A percentile compares a stretch with the other conserved stretches of the same genome.
Evolutionary conservation across 768 basidiomycete genomes (phyloP).

Genomic region (Xerocomus brunneocitrinus): DNA sequence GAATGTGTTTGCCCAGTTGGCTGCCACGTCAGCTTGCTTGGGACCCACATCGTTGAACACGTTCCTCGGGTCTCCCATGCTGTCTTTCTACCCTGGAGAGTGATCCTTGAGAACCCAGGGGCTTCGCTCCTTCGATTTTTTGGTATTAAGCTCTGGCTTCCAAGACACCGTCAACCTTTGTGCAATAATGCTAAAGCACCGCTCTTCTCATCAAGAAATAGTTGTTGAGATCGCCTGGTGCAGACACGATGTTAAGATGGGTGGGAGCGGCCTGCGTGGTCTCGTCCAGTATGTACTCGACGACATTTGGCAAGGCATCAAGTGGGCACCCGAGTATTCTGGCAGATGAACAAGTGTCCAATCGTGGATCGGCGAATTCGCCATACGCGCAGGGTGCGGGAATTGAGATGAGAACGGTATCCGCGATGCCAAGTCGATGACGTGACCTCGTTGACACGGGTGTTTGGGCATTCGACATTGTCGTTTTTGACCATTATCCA

Average conservation of each 20-base stretch:
- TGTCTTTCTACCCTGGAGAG: background rate
- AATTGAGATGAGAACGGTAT: background rate
- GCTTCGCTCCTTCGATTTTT: background rate
- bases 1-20: background rate
- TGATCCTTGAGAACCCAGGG: background rate
- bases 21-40: background rate
- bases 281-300: constrained; percentile 48
- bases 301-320: constrained; percentile 52
- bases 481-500: background rate
- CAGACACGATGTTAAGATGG: background rate
- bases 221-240: constrained; percentile 35
- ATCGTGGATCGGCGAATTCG: constrained; percentile 44
- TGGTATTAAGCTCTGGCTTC: background rate
- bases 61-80: background rate
- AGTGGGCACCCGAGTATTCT: constrained; percentile 33
- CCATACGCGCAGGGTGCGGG: constrained; percentile 22
- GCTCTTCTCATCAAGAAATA: background rate
- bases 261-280: background rate
- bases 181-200: background rate
- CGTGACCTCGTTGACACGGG: background rate
- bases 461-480: background rate
- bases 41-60: background rate
- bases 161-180: background rate
- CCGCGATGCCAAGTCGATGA: background rate
- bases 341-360: constrained; percentile 51